A percentile compares a stretch with the other conserved stretches of the same genome.
Conservation (phyloP, 169 alveolate species). For the Theileria parva region DNA sequence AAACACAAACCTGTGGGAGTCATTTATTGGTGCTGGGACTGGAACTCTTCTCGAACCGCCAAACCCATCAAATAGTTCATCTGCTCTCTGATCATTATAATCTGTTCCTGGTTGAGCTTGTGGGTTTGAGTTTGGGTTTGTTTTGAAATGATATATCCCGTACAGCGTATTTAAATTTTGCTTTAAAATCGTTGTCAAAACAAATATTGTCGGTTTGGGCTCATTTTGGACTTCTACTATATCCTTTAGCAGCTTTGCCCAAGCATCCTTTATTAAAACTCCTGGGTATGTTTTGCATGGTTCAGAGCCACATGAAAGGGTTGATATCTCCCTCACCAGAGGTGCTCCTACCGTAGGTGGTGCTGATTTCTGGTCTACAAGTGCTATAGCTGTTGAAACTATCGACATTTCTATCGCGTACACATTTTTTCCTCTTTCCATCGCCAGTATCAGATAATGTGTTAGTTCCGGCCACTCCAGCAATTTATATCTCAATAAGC, state of each 20-base stretch:
- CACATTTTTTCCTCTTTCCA: conserved; percentile 64
- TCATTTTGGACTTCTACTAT: conserved; percentile 47
- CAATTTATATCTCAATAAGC: conserved; percentile 51
- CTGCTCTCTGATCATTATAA: conserved; percentile 17
- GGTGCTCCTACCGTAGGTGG: conserved; percentile 40
- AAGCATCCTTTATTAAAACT: conserved; percentile 52
- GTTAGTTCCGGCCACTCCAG: conserved; percentile 64
- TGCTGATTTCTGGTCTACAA: conserved; percentile 57
- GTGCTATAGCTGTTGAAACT: conserved; percentile 61
- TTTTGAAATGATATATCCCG: neutral
- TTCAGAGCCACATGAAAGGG: conserved; percentile 40
- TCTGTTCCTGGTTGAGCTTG: conserved; percentile 46
- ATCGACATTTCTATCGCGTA: conserved; percentile 66
- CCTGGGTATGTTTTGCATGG: conserved; percentile 60
- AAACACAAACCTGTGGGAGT: conserved; percentile 70
- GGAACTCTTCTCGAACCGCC: conserved; percentile 77
- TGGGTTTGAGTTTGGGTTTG: conserved; percentile 45
- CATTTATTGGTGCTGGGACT: conserved; percentile 67
- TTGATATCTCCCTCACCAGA: conserved; percentile 49
- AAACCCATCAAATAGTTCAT: conserved; percentile 59
- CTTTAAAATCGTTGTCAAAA: conserved; percentile 48
- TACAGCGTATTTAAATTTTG: conserved; percentile 30
- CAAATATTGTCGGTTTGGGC: conserved; percentile 51
- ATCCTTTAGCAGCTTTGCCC: conserved; percentile 58
- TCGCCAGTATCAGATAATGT: conserved; percentile 50